Conservation (phyloP, 805 yeast genomes). For the Candida peoriensis region DNA sequence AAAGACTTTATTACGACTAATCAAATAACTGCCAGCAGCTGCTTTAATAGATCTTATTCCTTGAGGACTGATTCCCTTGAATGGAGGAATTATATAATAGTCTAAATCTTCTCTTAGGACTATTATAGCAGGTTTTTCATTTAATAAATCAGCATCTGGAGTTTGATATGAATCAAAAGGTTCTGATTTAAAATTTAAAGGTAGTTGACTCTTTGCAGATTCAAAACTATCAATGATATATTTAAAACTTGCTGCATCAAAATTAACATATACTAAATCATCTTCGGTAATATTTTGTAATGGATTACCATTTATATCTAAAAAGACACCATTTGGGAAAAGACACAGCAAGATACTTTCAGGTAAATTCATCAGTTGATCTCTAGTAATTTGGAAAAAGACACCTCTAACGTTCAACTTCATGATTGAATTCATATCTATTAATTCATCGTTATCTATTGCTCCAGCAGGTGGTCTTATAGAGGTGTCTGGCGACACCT, state of each 20-base stretch:
- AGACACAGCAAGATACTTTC: slow-evolving; percentile 83
- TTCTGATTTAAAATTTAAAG: slow-evolving; percentile 34
- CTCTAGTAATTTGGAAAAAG: slow-evolving; percentile 72
- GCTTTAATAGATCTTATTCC: slow-evolving; percentile 66
- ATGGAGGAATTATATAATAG: slow-evolving; percentile 83
- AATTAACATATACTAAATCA: slow-evolving; percentile 77
- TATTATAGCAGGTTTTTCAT: slow-evolving; percentile 82
- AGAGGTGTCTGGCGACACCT: slow-evolving; percentile 46
- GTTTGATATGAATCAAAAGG: slow-evolving; percentile 30
- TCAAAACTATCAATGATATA: slow-evolving; percentile 74
- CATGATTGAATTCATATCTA: slow-evolving; percentile 55
- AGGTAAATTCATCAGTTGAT: slow-evolving; percentile 86
- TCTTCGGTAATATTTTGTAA: slow-evolving; percentile 75
- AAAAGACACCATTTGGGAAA: slow-evolving; percentile 86
- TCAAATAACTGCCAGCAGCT: slow-evolving; percentile 65
- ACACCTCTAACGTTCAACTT: slow-evolving; percentile 74
- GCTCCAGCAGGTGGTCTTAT: slow-evolving; percentile 6
- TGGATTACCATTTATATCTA: slow-evolving; percentile 70
- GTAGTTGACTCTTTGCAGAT: slow-evolving; percentile 59
- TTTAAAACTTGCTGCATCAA: slow-evolving; percentile 80
- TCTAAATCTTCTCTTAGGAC: slow-evolving; percentile 93
- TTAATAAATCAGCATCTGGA: slow-evolving; percentile 61
- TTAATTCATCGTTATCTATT: slow-evolving; percentile 24
- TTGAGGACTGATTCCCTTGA: slow-evolving; percentile 45
- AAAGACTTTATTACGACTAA: slow-evolving; percentile 57